Base-by-base conservation (phyloP, 2,329 filamentous ascomycete species). In the Mycosphaerella sp. region DNA sequence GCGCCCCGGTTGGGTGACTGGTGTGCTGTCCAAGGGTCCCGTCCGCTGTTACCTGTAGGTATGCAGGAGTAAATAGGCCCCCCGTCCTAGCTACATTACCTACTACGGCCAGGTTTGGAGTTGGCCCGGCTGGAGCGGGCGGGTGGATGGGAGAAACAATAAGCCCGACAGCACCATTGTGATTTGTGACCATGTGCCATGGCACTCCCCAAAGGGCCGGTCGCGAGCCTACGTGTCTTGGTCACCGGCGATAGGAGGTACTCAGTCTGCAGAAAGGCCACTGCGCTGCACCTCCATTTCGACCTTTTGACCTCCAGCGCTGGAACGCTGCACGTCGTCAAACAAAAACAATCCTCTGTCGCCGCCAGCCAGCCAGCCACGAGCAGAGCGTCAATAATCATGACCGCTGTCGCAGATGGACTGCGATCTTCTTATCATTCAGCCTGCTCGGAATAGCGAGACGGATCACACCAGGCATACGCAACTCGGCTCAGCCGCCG, bases 401-500 rank as follows among this genome's bases (percentile, higher is more conserved):
- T 38, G 6, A 10, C 10, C 8, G 34, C 4, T 4, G 34, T 38
- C 8, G 4, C 34, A 38, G 34, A 38, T 38, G 34, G 12, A 38
- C 34, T 38, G 34, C 34, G 34, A 38, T 38, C 5, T 29, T 29
- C 26, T 29, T 29, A 29, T 29, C 26, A 29, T 29, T 29, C 26
- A 29, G 26, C 5, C 26, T 29, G 26, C 26, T 29, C 26, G 26
- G 26, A 29, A 7, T 7, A 29, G 26, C 26, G 26, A 29, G 34
- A 11, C 34, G 34, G 34, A 11, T 38, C 34, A n/a, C 34, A 38
- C 12, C 12, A 11, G 12, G 10, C 12, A 38, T 4, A 11, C 10
- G 12, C 34, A 38, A 38, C 4, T 38, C 42, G 48, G 48, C 48
- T 45, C 41, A 45, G 48, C 41, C 48, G 48, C 34, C 48, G 42